These are phyloP conservation scores for Amoeboaphelidium protococcarum DNA, from an alignment of 371 early-diverging fungal species.

Conservation along the genomic window DNA sequence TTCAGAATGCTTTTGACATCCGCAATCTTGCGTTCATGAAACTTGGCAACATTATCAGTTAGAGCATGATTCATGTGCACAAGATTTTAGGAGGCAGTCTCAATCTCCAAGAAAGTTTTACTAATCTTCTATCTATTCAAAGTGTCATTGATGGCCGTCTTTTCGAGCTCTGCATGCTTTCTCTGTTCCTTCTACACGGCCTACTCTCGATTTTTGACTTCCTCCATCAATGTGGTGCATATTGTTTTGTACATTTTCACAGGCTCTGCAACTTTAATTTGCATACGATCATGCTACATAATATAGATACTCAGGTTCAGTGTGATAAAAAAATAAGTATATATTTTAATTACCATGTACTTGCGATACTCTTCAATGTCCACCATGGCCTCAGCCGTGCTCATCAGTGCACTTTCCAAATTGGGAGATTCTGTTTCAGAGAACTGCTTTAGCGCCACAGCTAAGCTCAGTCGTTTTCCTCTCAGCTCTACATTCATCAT, in stretches of 20 bases:
- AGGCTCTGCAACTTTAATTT: background rate
- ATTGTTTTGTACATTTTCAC: background rate
- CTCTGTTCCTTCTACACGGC: constrained; percentile 8
- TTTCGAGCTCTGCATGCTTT: constrained; percentile 8
- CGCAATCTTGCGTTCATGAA: constrained; percentile 6
- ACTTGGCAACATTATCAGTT: constrained; percentile 4
- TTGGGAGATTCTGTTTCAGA: background rate
- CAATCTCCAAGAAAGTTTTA: constrained; percentile 8
- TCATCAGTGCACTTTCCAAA: background rate
- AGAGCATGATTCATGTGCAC: constrained; percentile 1
- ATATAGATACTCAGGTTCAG: background rate
- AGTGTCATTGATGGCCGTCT: constrained; percentile 6
- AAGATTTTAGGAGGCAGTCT: constrained; percentile 3
- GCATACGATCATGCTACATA: background rate
- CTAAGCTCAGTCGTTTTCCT: background rate
- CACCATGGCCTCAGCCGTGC: background rate
- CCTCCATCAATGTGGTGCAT: background rate
- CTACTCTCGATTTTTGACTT: constrained; percentile 4
- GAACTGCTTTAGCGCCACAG: background rate
- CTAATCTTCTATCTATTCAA: constrained; percentile 6
- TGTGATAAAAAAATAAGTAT: background rate
- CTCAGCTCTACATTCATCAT: background rate
- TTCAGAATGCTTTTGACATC: constrained; percentile 9
- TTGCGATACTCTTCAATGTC: background rate
- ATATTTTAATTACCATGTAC: background rate